Evolutionary conservation across 2,329 filamentous ascomycete genomes (phyloP).

Genomic region (Colletotrichum ledebouriae): DNA sequence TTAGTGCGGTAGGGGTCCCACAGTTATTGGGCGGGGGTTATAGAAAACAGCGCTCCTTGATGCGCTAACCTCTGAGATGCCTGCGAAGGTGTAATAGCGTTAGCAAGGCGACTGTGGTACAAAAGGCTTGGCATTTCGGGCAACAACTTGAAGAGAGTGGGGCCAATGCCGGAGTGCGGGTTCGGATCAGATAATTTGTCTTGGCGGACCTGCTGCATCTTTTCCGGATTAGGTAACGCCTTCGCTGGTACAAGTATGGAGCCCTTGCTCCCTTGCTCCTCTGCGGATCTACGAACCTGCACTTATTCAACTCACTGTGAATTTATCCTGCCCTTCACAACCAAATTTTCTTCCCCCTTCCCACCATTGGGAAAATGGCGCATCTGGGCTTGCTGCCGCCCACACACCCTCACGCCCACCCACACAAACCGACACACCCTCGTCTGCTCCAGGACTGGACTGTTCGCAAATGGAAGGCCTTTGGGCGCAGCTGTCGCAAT

Average conservation of each 20-base stretch:
- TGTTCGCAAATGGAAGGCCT: slow-evolving; percentile 16
- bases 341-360: slow-evolving; percentile 9
- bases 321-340: slow-evolving; percentile 1
- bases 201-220: slow-evolving; percentile 33
- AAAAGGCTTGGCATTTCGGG: too few relatives aligned
- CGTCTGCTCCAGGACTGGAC: slow-evolving; percentile 18
- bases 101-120: too few relatives aligned
- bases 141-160: slow-evolving; percentile 16
- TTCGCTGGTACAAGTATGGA: slow-evolving; percentile 7
- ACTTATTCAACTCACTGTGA: slow-evolving; percentile 6
- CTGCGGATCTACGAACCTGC: slow-evolving; percentile 29
- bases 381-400: slow-evolving; percentile 24
- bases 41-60: too few relatives aligned
- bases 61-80: too few relatives aligned
- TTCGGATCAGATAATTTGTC: slow-evolving; percentile 44
- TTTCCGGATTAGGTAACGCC: slow-evolving; percentile 24
- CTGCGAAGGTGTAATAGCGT: too few relatives aligned
- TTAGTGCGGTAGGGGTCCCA: too few relatives aligned
- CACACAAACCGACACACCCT: slow-evolving; percentile 28
- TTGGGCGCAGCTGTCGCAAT: slow-evolving; percentile 17
- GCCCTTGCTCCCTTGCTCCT: slow-evolving; percentile 25
- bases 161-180: slow-evolving; percentile 34
- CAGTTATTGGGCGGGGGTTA: too few relatives aligned
- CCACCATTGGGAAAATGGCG: slow-evolving; percentile 38
- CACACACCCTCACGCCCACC: slow-evolving; percentile 25